Evolutionary conservation across 257 asterid genomes (phyloP).

Genomic region (Verbascum thapsus): DNA sequence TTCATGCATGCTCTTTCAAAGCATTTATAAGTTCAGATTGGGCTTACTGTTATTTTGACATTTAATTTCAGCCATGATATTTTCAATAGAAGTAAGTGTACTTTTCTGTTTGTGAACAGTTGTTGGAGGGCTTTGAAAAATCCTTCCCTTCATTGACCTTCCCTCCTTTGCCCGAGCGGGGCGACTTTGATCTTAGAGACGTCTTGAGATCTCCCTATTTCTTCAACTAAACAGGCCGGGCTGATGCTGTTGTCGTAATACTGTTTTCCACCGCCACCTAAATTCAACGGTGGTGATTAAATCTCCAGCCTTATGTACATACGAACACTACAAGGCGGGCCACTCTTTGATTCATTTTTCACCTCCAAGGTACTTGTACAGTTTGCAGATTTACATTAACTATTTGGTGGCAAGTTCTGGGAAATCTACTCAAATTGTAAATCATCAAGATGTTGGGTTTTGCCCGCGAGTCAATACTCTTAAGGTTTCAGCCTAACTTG

Average conservation of each 20-base stretch:
- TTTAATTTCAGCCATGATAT: not conserved
- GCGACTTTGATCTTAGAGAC: slow-evolving; percentile 77
- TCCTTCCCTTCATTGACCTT: slow-evolving; percentile 77
- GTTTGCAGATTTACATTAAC: slow-evolving; percentile 9
- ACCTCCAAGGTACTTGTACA: slow-evolving; percentile 40
- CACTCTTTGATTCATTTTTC: slow-evolving; percentile 26
- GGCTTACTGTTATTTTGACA: not conserved
- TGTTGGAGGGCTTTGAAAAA: slow-evolving; percentile 71
- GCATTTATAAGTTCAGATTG: too few species aligned
- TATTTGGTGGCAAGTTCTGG: slow-evolving; percentile 20
- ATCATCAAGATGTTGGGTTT: not conserved
- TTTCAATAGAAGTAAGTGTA: slow-evolving; percentile 16
- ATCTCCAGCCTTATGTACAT: slow-evolving; percentile 27
- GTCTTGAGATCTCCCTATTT: slow-evolving; percentile 84
- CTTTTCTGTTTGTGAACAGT: slow-evolving; percentile 49
- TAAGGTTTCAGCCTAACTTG: not conserved
- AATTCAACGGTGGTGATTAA: slow-evolving; percentile 11
- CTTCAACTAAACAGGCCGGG: slow-evolving; percentile 60
- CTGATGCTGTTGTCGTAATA: slow-evolving; percentile 14
- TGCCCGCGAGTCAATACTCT: not conserved
- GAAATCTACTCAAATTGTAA: too few species aligned
- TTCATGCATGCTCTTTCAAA: too few species aligned
- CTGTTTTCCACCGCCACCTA: slow-evolving; percentile 10
- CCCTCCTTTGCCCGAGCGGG: slow-evolving; percentile 92
- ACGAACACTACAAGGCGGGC: slow-evolving; percentile 12